Evolutionary conservation across 179 eudicot species (phyloP).

Genomic region (Carnegiea gigantea): DNA sequence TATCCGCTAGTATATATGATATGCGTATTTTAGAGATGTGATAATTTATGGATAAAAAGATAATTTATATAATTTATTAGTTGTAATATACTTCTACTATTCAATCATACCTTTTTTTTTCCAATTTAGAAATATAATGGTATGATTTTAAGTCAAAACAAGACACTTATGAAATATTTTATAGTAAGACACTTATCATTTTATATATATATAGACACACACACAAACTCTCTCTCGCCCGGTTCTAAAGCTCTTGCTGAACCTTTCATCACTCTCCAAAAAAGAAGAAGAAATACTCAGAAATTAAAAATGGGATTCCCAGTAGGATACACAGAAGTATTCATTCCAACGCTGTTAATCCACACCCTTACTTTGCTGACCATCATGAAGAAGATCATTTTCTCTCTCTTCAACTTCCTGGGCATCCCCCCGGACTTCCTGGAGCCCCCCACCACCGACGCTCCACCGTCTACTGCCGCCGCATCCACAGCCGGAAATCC

Average conservation of each 20-base stretch:
- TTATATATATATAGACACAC: background rate
- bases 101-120: too few relatives aligned
- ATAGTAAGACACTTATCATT: too few relatives aligned
- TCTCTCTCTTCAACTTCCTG: conserved; percentile 29
- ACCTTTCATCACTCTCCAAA: background rate
- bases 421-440: conserved; percentile 36
- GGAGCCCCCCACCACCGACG: conserved; percentile 28
- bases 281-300: background rate
- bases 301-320: conserved; percentile 32
- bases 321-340: conserved; percentile 35
- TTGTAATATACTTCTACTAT: too few relatives aligned
- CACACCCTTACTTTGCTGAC: conserved; percentile 33
- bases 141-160: too few relatives aligned
- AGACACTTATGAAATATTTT: too few relatives aligned
- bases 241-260: background rate
- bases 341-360: conserved; percentile 36
- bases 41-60: too few relatives aligned
- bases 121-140: too few relatives aligned
- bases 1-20: too few relatives aligned
- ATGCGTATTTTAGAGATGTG: too few relatives aligned
- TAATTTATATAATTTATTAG: too few relatives aligned
- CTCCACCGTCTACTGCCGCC: conserved; percentile 7
- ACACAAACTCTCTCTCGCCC: background rate
- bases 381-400: conserved; percentile 25
- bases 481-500: background rate